A percentile compares a stretch with the other conserved stretches of the same genome.
Evolutionary conservation across 1,284 basidiomycete species (phyloP).

Genomic region (Vanrija sp.): DNA sequence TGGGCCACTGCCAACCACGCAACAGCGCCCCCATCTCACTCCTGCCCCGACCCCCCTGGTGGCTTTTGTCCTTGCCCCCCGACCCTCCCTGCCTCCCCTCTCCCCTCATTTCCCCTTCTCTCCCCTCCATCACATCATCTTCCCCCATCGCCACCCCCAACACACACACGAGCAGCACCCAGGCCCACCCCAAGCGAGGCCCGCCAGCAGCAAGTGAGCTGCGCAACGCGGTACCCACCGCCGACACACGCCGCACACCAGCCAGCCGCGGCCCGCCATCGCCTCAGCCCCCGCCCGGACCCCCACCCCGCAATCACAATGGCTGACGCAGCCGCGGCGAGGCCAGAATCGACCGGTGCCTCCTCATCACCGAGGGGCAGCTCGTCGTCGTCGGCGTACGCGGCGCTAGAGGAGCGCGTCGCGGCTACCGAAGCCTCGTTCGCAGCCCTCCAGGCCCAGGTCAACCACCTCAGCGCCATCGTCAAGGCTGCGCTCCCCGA

Average conservation of each 20-base stretch:
- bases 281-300: too few relatives aligned
- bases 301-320: too few relatives aligned
- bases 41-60: background rate
- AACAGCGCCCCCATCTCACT: background rate
- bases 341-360: too few relatives aligned
- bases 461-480: conserved; percentile 25
- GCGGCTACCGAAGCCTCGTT: conserved; percentile 35
- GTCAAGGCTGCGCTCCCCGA: conserved; percentile 18
- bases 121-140: background rate
- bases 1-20: too few relatives aligned
- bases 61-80: background rate
- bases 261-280: too few relatives aligned
- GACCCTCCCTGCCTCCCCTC: background rate
- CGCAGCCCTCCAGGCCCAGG: conserved; percentile 33
- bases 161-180: background rate
- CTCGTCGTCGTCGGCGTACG: conserved; percentile 13
- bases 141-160: background rate
- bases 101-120: background rate
- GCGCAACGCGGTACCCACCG: too few relatives aligned
- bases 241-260: too few relatives aligned
- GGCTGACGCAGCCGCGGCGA: too few relatives aligned
- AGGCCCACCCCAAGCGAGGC: background rate
- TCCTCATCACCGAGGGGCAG: too few relatives aligned
- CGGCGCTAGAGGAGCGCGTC: conserved; percentile 32
- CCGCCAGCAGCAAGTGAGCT: background rate